Conservation (phyloP, 345 rosid genomes). For the Durio zibethinus region DNA sequence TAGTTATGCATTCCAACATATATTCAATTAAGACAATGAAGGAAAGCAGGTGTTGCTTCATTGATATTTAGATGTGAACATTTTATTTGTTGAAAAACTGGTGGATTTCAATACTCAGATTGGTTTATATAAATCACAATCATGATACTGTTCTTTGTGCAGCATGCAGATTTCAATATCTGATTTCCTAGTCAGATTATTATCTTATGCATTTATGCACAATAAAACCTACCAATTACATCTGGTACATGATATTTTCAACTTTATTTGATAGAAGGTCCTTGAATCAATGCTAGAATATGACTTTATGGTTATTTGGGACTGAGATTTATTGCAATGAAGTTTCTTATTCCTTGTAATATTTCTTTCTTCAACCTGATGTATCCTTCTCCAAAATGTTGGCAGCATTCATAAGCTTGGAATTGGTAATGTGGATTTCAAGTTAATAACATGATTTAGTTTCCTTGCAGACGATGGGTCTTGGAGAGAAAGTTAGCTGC, state of each 20-base stretch:
- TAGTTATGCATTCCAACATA: not conserved
- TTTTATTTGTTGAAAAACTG: constrained; percentile 1
- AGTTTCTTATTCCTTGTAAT: constrained; percentile 6
- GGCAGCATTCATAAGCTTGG: not conserved
- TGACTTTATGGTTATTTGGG: constrained; percentile 11
- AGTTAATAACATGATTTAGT: constrained; percentile 20
- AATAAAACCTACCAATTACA: not conserved
- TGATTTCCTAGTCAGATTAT: not conserved
- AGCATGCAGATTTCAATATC: not conserved
- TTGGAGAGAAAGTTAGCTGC: constrained; percentile 84
- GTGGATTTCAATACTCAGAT: constrained; percentile 1
- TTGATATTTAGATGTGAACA: constrained; percentile 6
- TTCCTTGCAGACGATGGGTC: constrained; percentile 76
- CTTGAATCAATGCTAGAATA: not conserved
- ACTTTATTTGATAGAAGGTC: constrained; percentile 1
- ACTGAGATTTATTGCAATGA: not conserved
- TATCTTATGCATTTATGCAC: not conserved
- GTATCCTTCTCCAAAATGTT: constrained; percentile 2
- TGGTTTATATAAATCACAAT: not conserved
- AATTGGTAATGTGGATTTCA: constrained; percentile 3
- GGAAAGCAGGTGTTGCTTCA: not conserved
- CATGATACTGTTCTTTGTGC: not conserved
- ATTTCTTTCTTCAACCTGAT: constrained; percentile 5
- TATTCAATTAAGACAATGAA: not conserved
- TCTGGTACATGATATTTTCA: not conserved